Evolutionary conservation across 2,329 filamentous ascomycete genomes (phyloP), one percentile per base, ranked within the genome.

Genomic region (Fusarium miscanthi): DNA sequence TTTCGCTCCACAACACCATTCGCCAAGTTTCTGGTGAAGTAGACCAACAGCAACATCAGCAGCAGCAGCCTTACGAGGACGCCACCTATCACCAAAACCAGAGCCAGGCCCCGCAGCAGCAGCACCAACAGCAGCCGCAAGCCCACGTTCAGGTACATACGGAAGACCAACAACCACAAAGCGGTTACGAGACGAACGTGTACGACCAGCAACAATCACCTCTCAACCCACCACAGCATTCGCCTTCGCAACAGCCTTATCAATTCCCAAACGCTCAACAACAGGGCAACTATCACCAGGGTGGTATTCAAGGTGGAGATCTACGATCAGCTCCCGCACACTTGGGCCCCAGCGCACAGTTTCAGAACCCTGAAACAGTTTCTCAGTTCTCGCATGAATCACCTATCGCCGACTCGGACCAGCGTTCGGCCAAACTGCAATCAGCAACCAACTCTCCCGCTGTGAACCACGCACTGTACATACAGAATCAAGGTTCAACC

Each of bases 361-460:
- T 79, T 57, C 81, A 79, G 62, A 90, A 89, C 76, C 81, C 88
- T 33, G 89, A 91, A 79, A 90, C 89, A 9, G 80, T 89, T 41
- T 91, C 89, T 11, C 89, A 91, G 79, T 78, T 89, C 73, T 91
- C 90, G 77, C 85, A 88, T 83, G 90, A 91, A 66, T 90, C 89
- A 38, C 86, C 86, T 40, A 78, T 85, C 23, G 82, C 83, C 45
- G 88, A 90, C 70, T 82, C 83, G 42, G 87, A 88, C 66, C 80
- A 80, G 67, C 77, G 76, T 54, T 80, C 82, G 68, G 78, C 80
- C 70, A 83, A 82, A 72, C 75, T 83, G 59, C 84, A 87, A 38
- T 82, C 84, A 57, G 78, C 81, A 52, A 85, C 85, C 70, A 79
- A 80, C n/a, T 83, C 84, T 16, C 82, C 85, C 31, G 81, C 83